A percentile compares a stretch with the other conserved stretches of the same genome.
Evolutionary conservation across 140 eudicot genomes (phyloP).

Genomic region (Senecio squalidus): DNA sequence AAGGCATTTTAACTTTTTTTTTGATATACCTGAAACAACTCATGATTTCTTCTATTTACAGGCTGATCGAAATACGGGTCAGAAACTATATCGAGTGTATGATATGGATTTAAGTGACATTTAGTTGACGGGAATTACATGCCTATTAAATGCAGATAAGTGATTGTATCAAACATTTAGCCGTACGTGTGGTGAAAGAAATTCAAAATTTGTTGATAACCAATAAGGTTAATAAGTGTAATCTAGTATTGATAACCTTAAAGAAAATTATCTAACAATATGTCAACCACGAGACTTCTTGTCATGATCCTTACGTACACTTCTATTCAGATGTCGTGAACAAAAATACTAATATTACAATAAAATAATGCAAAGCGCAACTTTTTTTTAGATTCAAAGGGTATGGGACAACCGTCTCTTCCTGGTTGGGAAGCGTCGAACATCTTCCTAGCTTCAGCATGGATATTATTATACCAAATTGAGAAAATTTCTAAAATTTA

Average conservation of each 20-base stretch:
- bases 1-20: no score
- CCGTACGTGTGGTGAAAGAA: neutral
- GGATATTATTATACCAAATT: constrained; percentile 16
- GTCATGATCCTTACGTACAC: constrained; percentile 4
- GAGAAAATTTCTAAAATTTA: constrained; percentile 9
- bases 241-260: neutral
- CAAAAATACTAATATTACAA: neutral
- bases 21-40: neutral
- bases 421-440: constrained; percentile 23
- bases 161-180: neutral
- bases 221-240: constrained; percentile 6
- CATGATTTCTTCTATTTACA: neutral
- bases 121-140: neutral
- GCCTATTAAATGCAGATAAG: neutral
- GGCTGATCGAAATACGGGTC: no score
- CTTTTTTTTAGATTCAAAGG: constrained; percentile 27
- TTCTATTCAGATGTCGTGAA: neutral
- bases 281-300: constrained; percentile 17
- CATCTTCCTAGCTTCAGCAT: constrained; percentile 11
- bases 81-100: neutral
- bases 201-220: constrained; percentile 8
- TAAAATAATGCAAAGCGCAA: constrained; percentile 8
- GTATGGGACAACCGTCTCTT: constrained; percentile 26
- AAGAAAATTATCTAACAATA: constrained; percentile 1
- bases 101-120: neutral